Percentiles rank a stretch among this genome's conserved stretches.
Evolutionary conservation across 2,329 filamentous ascomycete genomes (phyloP).

Genomic region (Plectosphaerella plurivora): DNA sequence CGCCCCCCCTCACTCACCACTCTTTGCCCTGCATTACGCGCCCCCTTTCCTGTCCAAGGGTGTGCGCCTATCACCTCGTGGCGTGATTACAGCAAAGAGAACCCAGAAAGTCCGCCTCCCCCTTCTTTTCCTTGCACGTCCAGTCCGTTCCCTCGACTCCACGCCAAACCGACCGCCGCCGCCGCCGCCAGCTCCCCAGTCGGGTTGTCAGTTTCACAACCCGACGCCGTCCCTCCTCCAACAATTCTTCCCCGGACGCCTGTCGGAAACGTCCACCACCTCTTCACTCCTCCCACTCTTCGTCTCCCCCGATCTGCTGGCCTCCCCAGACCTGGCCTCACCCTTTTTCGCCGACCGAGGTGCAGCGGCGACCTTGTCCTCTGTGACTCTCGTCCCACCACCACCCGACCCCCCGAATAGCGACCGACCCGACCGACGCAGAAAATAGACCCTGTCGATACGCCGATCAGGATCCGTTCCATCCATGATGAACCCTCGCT

Average conservation of each 20-base stretch:
- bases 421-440: too few relatives aligned
- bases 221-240: neutral
- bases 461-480: too few relatives aligned
- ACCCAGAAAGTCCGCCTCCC: neutral
- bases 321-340: neutral
- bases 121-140: neutral
- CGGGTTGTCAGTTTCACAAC: slow-evolving; percentile 4
- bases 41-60: neutral
- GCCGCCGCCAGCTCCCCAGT: neutral
- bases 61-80: neutral
- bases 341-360: too few relatives aligned
- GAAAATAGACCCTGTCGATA: too few relatives aligned
- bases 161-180: too few relatives aligned
- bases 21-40: neutral
- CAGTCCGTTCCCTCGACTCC: too few relatives aligned
- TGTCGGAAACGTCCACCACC: neutral
- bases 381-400: too few relatives aligned
- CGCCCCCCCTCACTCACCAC: neutral
- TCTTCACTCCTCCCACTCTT: neutral
- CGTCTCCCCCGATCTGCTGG: slow-evolving; percentile 10
- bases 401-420: too few relatives aligned
- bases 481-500: neutral
- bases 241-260: slow-evolving; percentile 1
- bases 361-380: too few relatives aligned
- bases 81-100: neutral